These are phyloP conservation scores for Pyricularia sp. DNA, from an alignment of 2,329 filamentous ascomycete species.

Conservation along the genomic window DNA sequence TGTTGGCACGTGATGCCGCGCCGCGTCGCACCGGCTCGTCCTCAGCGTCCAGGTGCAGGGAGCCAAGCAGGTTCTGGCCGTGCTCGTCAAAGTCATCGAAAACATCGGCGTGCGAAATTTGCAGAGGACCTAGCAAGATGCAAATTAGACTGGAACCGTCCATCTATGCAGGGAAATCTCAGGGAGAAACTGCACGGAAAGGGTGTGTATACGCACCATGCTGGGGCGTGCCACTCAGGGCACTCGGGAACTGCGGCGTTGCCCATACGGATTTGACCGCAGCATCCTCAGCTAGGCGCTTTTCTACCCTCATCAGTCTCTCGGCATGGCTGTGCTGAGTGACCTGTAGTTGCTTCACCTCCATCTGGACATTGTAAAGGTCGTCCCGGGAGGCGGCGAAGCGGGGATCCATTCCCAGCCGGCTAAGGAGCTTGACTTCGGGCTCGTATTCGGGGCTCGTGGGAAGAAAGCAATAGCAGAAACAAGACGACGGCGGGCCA, in stretches of 20 bases:
- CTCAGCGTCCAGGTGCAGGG: slow-evolving; percentile 76
- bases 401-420: slow-evolving; percentile 53
- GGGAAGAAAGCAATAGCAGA: not conserved
- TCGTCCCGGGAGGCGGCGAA: slow-evolving; percentile 53
- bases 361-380: slow-evolving; percentile 60
- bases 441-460: not conserved
- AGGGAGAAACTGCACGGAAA: not conserved
- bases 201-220: slow-evolving; percentile 50
- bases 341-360: slow-evolving; percentile 58
- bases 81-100: slow-evolving; percentile 90
- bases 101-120: slow-evolving; percentile 70
- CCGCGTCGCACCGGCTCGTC: slow-evolving; percentile 79
- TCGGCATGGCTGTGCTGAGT: slow-evolving; percentile 54
- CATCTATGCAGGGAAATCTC: not conserved
- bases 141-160: slow-evolving; percentile 10
- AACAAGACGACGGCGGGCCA: not conserved
- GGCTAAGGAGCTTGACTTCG: not conserved
- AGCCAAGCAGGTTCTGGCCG: slow-evolving; percentile 67
- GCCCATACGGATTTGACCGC: slow-evolving; percentile 80
- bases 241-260: slow-evolving; percentile 82
- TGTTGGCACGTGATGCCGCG: slow-evolving; percentile 86
- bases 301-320: slow-evolving; percentile 51
- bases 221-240: slow-evolving; percentile 73
- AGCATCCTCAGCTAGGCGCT: slow-evolving; percentile 58
- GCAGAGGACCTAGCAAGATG: slow-evolving; percentile 55